A percentile compares a stretch with the other conserved stretches of the same genome.
These are phyloP conservation scores for Talaromyces liani DNA, from an alignment of 495 filamentous ascomycete genomes.

Conservation along the genomic window DNA sequence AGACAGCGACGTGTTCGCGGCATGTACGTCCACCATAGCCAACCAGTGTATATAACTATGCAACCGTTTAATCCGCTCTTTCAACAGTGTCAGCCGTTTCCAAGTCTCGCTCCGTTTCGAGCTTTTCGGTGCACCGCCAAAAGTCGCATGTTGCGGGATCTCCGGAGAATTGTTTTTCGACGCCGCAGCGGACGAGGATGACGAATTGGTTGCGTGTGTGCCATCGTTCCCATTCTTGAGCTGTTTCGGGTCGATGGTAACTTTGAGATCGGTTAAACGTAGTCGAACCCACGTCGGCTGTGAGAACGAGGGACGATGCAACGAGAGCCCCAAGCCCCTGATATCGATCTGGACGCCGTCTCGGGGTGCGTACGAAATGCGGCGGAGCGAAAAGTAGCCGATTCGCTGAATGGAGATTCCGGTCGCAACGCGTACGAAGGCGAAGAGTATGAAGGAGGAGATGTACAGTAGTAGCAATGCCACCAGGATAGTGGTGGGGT, in stretches of 20 bases:
- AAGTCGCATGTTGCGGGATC: conserved; percentile 11
- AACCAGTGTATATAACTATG: conserved; percentile 87
- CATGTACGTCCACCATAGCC: conserved; percentile 82
- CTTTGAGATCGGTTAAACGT: conserved; percentile 70
- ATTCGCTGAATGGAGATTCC: conserved; percentile 94
- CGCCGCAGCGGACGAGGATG: conserved; percentile 18
- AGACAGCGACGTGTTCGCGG: conserved; percentile 65
- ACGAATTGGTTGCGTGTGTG: conserved; percentile 15
- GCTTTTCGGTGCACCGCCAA: conserved; percentile 16
- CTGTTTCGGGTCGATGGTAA: conserved; percentile 70
- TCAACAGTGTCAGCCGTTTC: conserved; percentile 64
- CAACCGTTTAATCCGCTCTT: conserved; percentile 76
- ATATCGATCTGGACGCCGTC: conserved; percentile 88
- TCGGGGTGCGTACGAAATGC: conserved; percentile 77
- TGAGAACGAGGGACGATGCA: conserved; percentile 91
- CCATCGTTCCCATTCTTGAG: conserved; percentile 40
- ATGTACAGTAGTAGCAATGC: conserved; percentile 81
- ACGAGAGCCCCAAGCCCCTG: conserved; percentile 73
- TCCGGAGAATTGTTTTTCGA: conserved; percentile 14
- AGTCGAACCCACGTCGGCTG: conserved; percentile 96
- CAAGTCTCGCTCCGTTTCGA: conserved; percentile 61
- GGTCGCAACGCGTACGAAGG: conserved; percentile 83
- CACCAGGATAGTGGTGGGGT: conserved; percentile 75
- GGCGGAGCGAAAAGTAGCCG: conserved; percentile 83
- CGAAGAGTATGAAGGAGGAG: conserved; percentile 86